Percentiles rank a stretch among this genome's conserved stretches.
Evolutionary conservation across 495 filamentous ascomycete genomes (phyloP).

Genomic region (Rostrohypoxylon terebratum): DNA sequence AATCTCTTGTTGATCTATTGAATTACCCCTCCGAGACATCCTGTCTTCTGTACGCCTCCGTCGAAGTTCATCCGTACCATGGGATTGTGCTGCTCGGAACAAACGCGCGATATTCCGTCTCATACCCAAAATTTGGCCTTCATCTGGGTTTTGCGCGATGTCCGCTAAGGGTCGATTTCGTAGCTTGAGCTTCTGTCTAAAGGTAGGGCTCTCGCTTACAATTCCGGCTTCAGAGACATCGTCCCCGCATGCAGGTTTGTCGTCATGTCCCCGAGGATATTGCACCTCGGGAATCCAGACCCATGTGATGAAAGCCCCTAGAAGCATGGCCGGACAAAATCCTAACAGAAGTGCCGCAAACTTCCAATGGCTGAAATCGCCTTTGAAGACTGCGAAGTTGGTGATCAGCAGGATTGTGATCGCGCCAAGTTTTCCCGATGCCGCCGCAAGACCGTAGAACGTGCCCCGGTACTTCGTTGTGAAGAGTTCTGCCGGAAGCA

Average conservation of each 20-base stretch:
- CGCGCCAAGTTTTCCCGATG: conserved; percentile 57
- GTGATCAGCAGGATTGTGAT: conserved; percentile 50
- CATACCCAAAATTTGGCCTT: conserved; percentile 39
- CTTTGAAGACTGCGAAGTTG: conserved; percentile 32
- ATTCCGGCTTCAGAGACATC: conserved; percentile 34
- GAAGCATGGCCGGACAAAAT: conserved; percentile 49
- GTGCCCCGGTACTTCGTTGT: conserved; percentile 55
- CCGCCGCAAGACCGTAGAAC: conserved; percentile 58
- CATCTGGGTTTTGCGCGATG: conserved; percentile 44
- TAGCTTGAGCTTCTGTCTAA: conserved; percentile 40
- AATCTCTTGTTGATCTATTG: background rate
- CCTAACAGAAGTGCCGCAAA: conserved; percentile 50
- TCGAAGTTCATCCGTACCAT: background rate
- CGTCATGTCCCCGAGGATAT: conserved; percentile 40
- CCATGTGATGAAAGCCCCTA: conserved; percentile 52
- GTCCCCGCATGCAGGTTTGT: conserved; percentile 18
- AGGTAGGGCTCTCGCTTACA: conserved; percentile 4
- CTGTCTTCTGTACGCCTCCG: background rate
- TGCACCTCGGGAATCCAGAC: conserved; percentile 55
- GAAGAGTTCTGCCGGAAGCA: conserved; percentile 61
- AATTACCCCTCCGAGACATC: background rate
- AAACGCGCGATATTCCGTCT: conserved; percentile 34
- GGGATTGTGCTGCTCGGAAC: conserved; percentile 24
- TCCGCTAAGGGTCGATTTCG: conserved; percentile 35
- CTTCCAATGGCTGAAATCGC: conserved; percentile 19